Percentiles rank a stretch among this genome's conserved stretches.
Conservation (phyloP, 176 grass and related monocot species). For the Areca catechu region DNA sequence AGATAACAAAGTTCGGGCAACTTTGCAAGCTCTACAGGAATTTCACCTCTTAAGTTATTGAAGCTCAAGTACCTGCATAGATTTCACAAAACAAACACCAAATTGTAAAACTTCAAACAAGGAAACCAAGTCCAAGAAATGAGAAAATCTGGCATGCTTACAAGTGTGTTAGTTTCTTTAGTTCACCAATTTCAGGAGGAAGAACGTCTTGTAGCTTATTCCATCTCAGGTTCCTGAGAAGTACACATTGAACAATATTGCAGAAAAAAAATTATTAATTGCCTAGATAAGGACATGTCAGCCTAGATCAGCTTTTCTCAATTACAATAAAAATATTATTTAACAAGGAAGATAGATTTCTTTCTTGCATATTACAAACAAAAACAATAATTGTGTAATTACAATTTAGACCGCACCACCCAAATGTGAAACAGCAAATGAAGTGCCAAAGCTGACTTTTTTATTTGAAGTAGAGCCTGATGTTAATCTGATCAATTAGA, state of each 20-base stretch:
- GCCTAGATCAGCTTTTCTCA: too few relatives aligned
- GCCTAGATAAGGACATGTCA: too few relatives aligned
- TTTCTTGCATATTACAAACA: too few relatives aligned
- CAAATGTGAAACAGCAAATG: too few relatives aligned
- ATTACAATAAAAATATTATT: too few relatives aligned
- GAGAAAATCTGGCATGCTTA: constrained; percentile 28
- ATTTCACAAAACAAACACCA: constrained; percentile 11
- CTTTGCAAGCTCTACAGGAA: constrained; percentile 90
- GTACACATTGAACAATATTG: constrained; percentile 9
- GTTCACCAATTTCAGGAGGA: constrained; percentile 82
- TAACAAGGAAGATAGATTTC: too few relatives aligned
- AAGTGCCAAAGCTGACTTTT: too few relatives aligned
- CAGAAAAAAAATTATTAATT: constrained; percentile 11
- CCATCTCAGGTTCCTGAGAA: constrained; percentile 92
- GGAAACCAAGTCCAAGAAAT: constrained; percentile 12
- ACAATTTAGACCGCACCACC: too few relatives aligned
- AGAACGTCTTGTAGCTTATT: constrained; percentile 97
- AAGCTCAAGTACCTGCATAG: constrained; percentile 85
- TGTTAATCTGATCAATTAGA: too few relatives aligned
- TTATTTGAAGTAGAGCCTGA: too few relatives aligned
- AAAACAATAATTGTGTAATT: too few relatives aligned
- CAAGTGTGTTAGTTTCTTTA: constrained; percentile 89
- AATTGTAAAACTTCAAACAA: constrained; percentile 4
- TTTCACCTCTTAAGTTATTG: constrained; percentile 96
- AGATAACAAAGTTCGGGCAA: constrained; percentile 78